These are phyloP conservation scores for Dovyalis caffra DNA, from an alignment of 345 rosid species.

Conservation along the genomic window DNA sequence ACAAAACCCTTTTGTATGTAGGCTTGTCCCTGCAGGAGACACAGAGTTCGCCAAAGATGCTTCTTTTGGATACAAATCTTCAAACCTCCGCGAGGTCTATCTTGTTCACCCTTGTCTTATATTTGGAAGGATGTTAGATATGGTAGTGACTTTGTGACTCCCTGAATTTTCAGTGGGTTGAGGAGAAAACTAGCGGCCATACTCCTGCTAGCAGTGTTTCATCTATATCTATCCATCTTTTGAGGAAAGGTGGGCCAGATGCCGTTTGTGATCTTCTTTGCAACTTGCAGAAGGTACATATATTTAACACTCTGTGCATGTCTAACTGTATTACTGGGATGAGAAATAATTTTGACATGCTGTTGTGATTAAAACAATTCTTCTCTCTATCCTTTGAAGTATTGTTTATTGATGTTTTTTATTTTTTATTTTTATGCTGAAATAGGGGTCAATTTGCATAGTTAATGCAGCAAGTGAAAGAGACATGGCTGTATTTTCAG, in stretches of 20 bases:
- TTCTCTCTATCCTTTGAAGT: neutral
- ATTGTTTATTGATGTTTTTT: conserved; percentile 7
- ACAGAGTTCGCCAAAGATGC: conserved; percentile 98
- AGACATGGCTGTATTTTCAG: conserved; percentile 94
- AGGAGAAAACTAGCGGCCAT: conserved; percentile 77
- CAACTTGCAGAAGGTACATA: conserved; percentile 68
- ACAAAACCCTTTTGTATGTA: conserved; percentile 28
- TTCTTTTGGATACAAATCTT: conserved; percentile 83
- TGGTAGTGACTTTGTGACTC: conserved; percentile 10
- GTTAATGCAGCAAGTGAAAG: conserved; percentile 94
- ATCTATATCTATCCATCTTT: conserved; percentile 73
- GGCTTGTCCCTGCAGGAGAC: conserved; percentile 93
- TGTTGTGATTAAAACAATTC: neutral
- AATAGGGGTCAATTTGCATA: conserved; percentile 81
- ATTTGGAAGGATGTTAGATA: conserved; percentile 6
- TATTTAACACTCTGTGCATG: neutral
- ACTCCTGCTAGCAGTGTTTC: conserved; percentile 64
- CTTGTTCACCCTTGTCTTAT: conserved; percentile 10
- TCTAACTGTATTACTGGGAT: neutral
- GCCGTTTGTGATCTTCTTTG: conserved; percentile 83
- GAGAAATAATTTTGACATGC: neutral
- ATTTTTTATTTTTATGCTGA: conserved; percentile 28
- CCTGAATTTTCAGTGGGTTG: conserved; percentile 71
- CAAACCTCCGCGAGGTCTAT: conserved; percentile 80
- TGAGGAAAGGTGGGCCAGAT: conserved; percentile 89